Evolutionary conservation across 2,329 filamentous ascomycete genomes (phyloP).

Genomic region (Cladosporium oxysporum): DNA sequence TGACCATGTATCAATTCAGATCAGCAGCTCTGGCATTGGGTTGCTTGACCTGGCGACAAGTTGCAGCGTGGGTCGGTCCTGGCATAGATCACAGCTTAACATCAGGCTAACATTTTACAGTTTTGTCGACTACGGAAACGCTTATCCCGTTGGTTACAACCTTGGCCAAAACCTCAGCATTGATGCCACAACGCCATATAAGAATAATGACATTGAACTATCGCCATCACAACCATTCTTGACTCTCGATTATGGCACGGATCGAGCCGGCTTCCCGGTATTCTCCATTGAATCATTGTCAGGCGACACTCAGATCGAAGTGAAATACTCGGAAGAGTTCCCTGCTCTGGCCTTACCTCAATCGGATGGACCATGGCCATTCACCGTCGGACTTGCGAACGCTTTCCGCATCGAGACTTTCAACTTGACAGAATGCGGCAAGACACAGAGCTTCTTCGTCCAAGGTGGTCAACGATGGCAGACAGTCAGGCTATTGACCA

Average conservation of each 20-base stretch:
- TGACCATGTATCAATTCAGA: neutral
- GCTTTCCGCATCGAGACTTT: constrained; percentile 45
- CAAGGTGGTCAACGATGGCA: constrained; percentile 48
- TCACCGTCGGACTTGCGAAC: constrained; percentile 35
- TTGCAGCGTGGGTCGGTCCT: neutral
- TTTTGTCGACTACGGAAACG: constrained; percentile 15
- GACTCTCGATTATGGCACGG: constrained; percentile 30
- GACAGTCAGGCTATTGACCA: constrained; percentile 40
- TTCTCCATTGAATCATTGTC: constrained; percentile 34
- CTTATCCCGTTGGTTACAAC: neutral
- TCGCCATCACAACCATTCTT: constrained; percentile 10
- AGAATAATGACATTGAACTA: neutral
- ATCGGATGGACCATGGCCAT: constrained; percentile 40
- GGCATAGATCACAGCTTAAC: neutral
- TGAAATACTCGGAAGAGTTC: constrained; percentile 42
- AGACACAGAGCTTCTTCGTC: constrained; percentile 38
- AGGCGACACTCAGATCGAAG: constrained; percentile 37
- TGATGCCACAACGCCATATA: constrained; percentile 1
- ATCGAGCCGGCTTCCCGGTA: constrained; percentile 40
- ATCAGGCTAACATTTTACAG: neutral
- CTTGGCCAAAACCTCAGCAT: constrained; percentile 6
- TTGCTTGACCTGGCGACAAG: neutral
- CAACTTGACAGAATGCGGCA: constrained; percentile 37
- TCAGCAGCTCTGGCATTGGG: constrained; percentile 4
- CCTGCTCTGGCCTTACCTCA: constrained; percentile 31